A percentile compares a stretch with the other conserved stretches of the same genome.
Evolutionary conservation across 2,329 filamentous ascomycete genomes (phyloP).

Genomic region (Cladophialophora psammophila): DNA sequence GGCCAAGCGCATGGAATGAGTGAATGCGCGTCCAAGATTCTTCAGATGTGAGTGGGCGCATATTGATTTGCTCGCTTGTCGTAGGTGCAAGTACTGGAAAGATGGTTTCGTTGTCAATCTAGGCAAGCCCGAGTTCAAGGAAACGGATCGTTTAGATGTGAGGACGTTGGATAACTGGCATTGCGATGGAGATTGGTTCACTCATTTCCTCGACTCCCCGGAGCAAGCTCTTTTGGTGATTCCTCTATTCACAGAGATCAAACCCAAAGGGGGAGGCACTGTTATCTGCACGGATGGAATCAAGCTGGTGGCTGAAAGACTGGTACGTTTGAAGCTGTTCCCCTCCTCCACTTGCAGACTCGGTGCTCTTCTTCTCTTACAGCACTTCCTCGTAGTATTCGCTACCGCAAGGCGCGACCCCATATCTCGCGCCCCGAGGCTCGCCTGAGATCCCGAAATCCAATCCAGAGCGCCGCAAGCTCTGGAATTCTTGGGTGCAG

Average conservation of each 20-base stretch:
- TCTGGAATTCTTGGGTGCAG: constrained; percentile 16
- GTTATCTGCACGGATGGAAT: constrained; percentile 69
- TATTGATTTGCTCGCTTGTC: neutral
- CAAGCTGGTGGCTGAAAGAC: constrained; percentile 62
- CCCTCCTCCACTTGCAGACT: neutral
- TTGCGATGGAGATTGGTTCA: constrained; percentile 75
- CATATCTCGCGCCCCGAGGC: constrained; percentile 13
- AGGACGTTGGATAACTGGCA: constrained; percentile 68
- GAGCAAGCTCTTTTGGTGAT: constrained; percentile 74
- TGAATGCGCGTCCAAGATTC: neutral
- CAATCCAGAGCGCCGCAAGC: constrained; percentile 7
- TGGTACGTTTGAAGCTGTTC: constrained; percentile 37
- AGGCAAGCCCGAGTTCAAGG: constrained; percentile 62
- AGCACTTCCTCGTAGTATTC: constrained; percentile 47
- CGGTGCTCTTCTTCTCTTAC: neutral
- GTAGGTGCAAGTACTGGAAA: constrained; percentile 59
- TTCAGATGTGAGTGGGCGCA: neutral
- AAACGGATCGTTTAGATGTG: constrained; percentile 57
- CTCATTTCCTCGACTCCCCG: constrained; percentile 73
- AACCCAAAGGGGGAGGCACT: constrained; percentile 67
- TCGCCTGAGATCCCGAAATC: constrained; percentile 20
- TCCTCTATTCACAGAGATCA: constrained; percentile 71
- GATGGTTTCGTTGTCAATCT: constrained; percentile 75
- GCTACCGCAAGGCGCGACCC: constrained; percentile 68
- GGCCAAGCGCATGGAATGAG: too few relatives aligned